phyloP scores from a whole-genome alignment of 2,329 filamentous ascomycete species.

The Pezicula neosporulosa region DNA sequence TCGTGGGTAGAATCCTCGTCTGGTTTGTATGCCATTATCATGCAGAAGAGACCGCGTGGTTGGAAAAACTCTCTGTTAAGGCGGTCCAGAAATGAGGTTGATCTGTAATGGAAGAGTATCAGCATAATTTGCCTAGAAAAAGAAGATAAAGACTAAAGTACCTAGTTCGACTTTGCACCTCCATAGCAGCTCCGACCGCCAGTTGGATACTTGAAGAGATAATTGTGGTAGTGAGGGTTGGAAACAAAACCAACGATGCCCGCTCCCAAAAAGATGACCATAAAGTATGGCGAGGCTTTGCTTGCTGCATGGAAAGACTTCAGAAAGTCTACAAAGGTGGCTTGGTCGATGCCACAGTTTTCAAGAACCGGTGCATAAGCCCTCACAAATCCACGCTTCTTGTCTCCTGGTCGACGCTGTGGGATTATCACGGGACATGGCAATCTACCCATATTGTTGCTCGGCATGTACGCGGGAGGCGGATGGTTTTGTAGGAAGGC shows the following conservation, averaged over 20 bases:
- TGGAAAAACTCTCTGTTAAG: constrained; percentile 55
- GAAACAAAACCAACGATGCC: constrained; percentile 34
- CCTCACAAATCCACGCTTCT: constrained; percentile 46
- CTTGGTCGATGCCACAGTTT: constrained; percentile 43
- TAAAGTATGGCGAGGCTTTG: constrained; percentile 33
- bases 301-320: constrained; percentile 35
- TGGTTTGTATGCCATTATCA: constrained; percentile 52
- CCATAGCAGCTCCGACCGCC: constrained; percentile 36
- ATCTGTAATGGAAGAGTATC: constrained; percentile 7
- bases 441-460: constrained; percentile 15
- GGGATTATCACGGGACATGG: constrained; percentile 47
- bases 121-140: background rate
- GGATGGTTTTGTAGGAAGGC: constrained; percentile 16
- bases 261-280: constrained; percentile 38
- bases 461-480: constrained; percentile 9
- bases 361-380: constrained; percentile 48
- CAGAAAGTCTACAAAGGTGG: constrained; percentile 45
- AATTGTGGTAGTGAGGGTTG: constrained; percentile 36
- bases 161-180: constrained; percentile 24
- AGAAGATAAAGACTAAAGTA: constrained; percentile 1
- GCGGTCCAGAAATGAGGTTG: constrained; percentile 50
- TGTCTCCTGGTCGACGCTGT: constrained; percentile 45
- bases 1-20: constrained; percentile 21
- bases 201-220: constrained; percentile 41
- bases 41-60: constrained; percentile 50